Percentiles rank a stretch among this genome's conserved stretches.
phyloP scores from a whole-genome alignment of 352 stramenopile species.

The Phytophthora sojae region DNA sequence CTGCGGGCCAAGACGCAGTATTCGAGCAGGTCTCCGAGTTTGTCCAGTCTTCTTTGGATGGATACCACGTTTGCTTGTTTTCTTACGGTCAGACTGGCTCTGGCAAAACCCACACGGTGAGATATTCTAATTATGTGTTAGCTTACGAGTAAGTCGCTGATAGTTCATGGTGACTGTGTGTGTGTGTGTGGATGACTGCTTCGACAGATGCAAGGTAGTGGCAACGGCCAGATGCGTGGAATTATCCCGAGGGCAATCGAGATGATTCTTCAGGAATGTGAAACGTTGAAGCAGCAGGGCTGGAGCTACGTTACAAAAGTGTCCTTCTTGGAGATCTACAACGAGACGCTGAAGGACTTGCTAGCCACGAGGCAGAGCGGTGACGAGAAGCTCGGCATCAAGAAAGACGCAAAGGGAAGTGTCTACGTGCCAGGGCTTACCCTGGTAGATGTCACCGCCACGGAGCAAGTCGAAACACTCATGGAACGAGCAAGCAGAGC shows the following conservation, averaged over 20 bases:
- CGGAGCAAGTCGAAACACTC: constrained; percentile 74
- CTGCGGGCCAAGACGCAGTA: constrained; percentile 93
- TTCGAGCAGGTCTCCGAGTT: constrained; percentile 98
- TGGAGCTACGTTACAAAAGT: constrained; percentile 97
- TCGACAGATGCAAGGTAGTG: constrained; percentile 96
- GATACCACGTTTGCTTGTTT: constrained; percentile 97
- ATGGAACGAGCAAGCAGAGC: constrained; percentile 79
- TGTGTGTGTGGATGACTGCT: constrained; percentile 1
- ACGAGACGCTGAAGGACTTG: constrained; percentile 98
- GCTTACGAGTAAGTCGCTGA: not conserved
- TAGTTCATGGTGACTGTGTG: not conserved
- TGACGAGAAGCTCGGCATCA: constrained; percentile 70
- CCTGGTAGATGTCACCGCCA: constrained; percentile 55
- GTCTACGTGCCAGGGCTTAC: constrained; percentile 75
- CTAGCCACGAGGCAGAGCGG: constrained; percentile 76
- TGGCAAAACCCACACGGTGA: constrained; percentile 94
- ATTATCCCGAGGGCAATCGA: constrained; percentile 98
- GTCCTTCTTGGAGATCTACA: constrained; percentile 99
- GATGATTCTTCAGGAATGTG: constrained; percentile 91
- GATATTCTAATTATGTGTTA: constrained; percentile 1
- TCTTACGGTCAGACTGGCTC: constrained; percentile 95
- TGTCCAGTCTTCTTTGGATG: constrained; percentile 97
- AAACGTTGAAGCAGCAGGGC: constrained; percentile 68
- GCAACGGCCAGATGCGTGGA: constrained; percentile 94
- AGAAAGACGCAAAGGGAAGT: constrained; percentile 74